Percentiles rank a stretch among this genome's conserved stretches.
These are phyloP conservation scores for Saraca asoca DNA, from an alignment of 331 rosid genomes.

Conservation along the genomic window DNA sequence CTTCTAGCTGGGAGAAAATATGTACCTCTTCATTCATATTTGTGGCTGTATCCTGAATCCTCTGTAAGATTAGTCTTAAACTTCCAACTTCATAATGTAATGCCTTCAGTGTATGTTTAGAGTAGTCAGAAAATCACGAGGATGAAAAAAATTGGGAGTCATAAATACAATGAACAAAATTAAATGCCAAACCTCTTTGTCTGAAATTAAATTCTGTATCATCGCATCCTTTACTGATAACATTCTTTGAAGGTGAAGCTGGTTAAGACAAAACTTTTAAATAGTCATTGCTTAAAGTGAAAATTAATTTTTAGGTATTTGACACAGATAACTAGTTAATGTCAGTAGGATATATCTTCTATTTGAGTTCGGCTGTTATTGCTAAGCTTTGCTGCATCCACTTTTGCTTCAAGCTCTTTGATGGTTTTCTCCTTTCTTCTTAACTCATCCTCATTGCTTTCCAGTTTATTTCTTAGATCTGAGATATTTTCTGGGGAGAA, in stretches of 20 bases:
- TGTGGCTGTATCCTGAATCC: conserved; percentile 53
- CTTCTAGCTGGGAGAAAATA: neutral
- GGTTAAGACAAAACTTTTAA: conserved; percentile 49
- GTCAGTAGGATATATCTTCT: conserved; percentile 65
- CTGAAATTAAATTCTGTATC: conserved; percentile 60
- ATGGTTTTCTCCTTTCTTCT: conserved; percentile 60
- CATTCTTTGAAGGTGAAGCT: conserved; percentile 59
- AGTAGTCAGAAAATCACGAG: conserved; percentile 32
- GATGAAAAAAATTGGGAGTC: conserved; percentile 28
- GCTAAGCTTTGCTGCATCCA: conserved; percentile 50
- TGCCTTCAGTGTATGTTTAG: conserved; percentile 43
- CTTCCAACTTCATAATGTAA: conserved; percentile 59
- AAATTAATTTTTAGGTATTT: conserved; percentile 20
- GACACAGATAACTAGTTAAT: conserved; percentile 20
- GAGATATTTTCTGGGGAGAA: conserved; percentile 56
- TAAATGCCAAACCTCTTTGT: conserved; percentile 58
- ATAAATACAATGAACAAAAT: conserved; percentile 16
- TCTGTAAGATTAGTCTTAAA: conserved; percentile 54
- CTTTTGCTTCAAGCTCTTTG: conserved; percentile 65
- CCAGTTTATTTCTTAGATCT: conserved; percentile 54
- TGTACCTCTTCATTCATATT: conserved; percentile 68
- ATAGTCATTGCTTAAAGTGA: conserved; percentile 6
- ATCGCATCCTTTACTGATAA: conserved; percentile 53
- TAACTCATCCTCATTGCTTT: conserved; percentile 49
- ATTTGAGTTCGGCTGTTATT: conserved; percentile 50